Evolutionary conservation across 805 yeast genomes (phyloP), one percentile per base, ranked within the genome.

Genomic region (Wickerhamiella galacta): DNA sequence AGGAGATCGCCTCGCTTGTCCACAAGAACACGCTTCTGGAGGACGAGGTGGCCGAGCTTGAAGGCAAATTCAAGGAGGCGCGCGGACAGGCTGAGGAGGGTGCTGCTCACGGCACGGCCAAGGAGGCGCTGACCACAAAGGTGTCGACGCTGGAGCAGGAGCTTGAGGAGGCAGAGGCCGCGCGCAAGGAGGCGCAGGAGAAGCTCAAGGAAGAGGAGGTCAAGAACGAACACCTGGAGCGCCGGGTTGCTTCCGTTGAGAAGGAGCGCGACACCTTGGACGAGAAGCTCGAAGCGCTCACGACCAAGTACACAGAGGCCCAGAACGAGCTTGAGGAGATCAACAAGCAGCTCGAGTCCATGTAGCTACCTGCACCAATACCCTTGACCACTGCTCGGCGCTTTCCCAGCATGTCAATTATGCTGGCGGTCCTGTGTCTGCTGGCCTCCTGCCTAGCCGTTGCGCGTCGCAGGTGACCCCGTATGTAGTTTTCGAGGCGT

Each of bases 261-360:
- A 64, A 75, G 46, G 96, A 90, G 65, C 82, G 80, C 61, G 90
- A 81, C 47, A 79, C 75, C 42, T 69, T 79, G 70, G 95, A 90
- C 66, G 69, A 70, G 64, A 83, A 82, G 63, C 77, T 66, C 52
- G 96, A 87, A 64, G 93, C 81, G 54, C 64, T 87, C 57, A 66
- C 75, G 46, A 74, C 68, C 53, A 76, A 85, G 63, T 75, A 82
- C 70, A 64, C 66, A 54, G 68, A 72, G 45, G 87, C 94, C 44
- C 78, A 81, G 69, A 72, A 79, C 46, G 98, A 90, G 63, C 71
- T 90, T 64, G 96, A 90, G 50, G 95, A 85, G 64, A 85, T 90
- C 64, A 76, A 83, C 58, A 82, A 83, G 56, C 95, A 92, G 65
- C 76, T 90, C 61, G 96, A 90, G 63, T 72, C 55, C 35, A 49